Evolutionary conservation across 2,329 filamentous ascomycete genomes (phyloP).

Genomic region (Epichloe amarillans): DNA sequence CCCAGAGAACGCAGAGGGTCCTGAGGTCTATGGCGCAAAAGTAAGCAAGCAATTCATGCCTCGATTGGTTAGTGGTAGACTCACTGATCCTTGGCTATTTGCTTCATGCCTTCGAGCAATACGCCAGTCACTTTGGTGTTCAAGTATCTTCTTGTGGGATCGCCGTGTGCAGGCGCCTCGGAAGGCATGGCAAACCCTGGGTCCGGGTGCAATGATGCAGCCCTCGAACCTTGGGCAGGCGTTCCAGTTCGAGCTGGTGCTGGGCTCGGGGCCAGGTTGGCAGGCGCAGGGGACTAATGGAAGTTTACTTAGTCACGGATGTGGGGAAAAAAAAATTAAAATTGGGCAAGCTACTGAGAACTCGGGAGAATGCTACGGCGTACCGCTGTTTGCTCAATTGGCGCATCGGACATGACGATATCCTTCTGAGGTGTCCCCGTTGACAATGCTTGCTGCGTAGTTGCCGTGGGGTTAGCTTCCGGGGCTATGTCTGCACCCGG

Average conservation of each 20-base stretch:
- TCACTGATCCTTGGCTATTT: constrained; percentile 56
- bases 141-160: constrained; percentile 55
- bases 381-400: constrained; percentile 28
- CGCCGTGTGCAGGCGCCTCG: constrained; percentile 50
- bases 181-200: constrained; percentile 39
- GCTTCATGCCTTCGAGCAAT: constrained; percentile 63
- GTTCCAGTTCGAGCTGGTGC: constrained; percentile 34
- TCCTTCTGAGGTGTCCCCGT: constrained; percentile 21
- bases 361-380: constrained; percentile 3
- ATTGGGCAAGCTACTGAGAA: neutral
- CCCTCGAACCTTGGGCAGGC: constrained; percentile 36
- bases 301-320: neutral
- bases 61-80: constrained; percentile 23
- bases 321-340: too few relatives aligned
- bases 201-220: constrained; percentile 44
- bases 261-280: constrained; percentile 26
- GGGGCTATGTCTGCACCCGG: constrained; percentile 11
- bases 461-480: constrained; percentile 8
- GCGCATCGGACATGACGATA: constrained; percentile 30
- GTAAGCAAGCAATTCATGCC: neutral
- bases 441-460: constrained; percentile 1
- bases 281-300: constrained; percentile 23
- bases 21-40: constrained; percentile 34
- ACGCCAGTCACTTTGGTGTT: constrained; percentile 57
- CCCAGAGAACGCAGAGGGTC: constrained; percentile 58